Percentiles rank a stretch among this genome's conserved stretches.
Evolutionary conservation across 164 flowering plant species (phyloP).

Genomic region (Aristolochia californica): DNA sequence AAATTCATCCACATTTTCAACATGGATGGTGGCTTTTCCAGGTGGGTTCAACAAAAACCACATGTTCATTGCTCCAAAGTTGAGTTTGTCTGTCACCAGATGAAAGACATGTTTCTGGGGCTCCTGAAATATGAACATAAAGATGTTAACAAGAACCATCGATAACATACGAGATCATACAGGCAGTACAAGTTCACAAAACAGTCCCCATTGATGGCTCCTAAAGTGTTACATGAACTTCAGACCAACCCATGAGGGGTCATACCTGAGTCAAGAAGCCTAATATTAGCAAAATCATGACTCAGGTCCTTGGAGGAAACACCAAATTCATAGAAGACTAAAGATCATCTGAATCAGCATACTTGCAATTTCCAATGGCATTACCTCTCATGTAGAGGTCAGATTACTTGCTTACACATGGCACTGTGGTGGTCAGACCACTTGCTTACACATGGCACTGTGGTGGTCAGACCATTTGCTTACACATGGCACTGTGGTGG

Average conservation of each 20-base stretch:
- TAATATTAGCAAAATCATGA: too few relatives aligned
- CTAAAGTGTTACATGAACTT: too few relatives aligned
- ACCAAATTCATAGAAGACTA: too few relatives aligned
- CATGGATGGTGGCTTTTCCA: slow-evolving; percentile 92
- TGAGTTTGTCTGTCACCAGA: slow-evolving; percentile 88
- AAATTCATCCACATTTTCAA: slow-evolving; percentile 96
- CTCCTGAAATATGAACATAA: slow-evolving; percentile 44
- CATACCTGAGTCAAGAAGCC: too few relatives aligned
- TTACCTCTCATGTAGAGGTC: too few relatives aligned
- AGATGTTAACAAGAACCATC: background rate
- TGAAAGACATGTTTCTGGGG: slow-evolving; percentile 95
- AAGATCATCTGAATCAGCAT: too few relatives aligned
- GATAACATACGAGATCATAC: background rate
- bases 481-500: background rate
- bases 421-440: too few relatives aligned
- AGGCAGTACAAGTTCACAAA: background rate
- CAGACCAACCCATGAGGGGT: too few relatives aligned
- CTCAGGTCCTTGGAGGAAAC: too few relatives aligned
- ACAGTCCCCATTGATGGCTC: too few relatives aligned
- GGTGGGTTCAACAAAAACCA: slow-evolving; percentile 98
- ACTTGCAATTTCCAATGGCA: too few relatives aligned
- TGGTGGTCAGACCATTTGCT: too few relatives aligned
- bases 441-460: background rate
- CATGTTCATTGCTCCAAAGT: slow-evolving; percentile 99
- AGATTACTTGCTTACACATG: background rate